Conservation (phyloP, 31 red algal genomes). For the Asparagopsis taxiformis region DNA sequence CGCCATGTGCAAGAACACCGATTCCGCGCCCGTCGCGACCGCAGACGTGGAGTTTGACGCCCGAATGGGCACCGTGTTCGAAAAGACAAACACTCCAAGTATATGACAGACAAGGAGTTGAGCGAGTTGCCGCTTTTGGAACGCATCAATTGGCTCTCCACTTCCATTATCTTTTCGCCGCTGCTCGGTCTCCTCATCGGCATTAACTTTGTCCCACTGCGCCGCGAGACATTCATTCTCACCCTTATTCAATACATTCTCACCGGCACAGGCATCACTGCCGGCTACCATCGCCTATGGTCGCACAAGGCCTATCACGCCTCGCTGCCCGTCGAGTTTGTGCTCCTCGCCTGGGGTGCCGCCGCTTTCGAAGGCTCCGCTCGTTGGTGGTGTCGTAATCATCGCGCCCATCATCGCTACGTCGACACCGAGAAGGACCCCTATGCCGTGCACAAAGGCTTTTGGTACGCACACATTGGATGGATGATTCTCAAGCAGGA, state of each 20-base stretch:
- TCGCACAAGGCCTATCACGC: constrained; percentile 88
- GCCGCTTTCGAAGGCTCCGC: constrained; percentile 96
- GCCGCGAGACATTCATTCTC: constrained; percentile 73
- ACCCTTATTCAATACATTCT: constrained; percentile 89
- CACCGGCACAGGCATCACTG: constrained; percentile 95
- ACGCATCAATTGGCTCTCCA: constrained; percentile 98
- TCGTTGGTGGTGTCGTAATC: constrained; percentile 92
- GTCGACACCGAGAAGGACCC: constrained; percentile 97
- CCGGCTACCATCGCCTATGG: constrained; percentile 95
- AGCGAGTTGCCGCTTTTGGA: constrained; percentile 84
- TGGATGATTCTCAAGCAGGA: constrained; percentile 99
- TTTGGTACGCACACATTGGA: constrained; percentile 97
- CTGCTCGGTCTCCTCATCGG: constrained; percentile 80
- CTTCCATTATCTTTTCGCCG: constrained; percentile 95
- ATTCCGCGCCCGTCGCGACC: constrained; percentile 1
- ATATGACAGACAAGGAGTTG: constrained; percentile 96
- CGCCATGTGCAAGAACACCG: constrained; percentile 1
- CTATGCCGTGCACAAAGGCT: constrained; percentile 96
- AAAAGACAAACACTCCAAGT: constrained; percentile 94
- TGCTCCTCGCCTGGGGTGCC: constrained; percentile 87
- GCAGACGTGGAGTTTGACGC: constrained; percentile 83
- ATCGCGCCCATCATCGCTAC: constrained; percentile 97
- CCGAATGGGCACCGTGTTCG: constrained; percentile 63
- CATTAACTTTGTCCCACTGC: constrained; percentile 76
- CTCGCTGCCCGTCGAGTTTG: constrained; percentile 72